These are phyloP conservation scores for Cerioporus squamosus DNA, from an alignment of 1,284 basidiomycete species.

Conservation along the genomic window DNA sequence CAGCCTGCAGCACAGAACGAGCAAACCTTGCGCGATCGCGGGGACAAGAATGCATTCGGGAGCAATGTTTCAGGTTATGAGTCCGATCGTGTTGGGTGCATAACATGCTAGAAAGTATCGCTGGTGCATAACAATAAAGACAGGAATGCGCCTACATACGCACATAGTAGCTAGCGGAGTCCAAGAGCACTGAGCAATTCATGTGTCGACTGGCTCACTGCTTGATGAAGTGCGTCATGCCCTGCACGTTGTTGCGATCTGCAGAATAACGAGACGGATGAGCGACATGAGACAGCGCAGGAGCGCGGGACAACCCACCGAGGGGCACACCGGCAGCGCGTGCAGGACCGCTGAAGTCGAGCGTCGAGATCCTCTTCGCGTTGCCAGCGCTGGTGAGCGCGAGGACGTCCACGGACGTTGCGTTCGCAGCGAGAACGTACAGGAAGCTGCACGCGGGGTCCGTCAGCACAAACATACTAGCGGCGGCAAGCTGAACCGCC, in stretches of 20 bases:
- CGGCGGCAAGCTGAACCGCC: constrained; percentile 1
- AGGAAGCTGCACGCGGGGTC: constrained; percentile 41
- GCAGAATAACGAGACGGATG: background rate
- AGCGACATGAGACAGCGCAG: background rate
- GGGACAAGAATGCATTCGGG: too few relatives aligned
- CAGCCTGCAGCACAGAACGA: too few relatives aligned
- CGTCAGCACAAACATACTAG: background rate
- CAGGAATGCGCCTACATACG: too few relatives aligned
- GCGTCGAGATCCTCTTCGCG: constrained; percentile 40
- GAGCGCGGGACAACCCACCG: constrained; percentile 27
- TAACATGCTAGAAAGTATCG: too few relatives aligned
- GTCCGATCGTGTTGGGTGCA: too few relatives aligned
- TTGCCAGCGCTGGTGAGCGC: constrained; percentile 44
- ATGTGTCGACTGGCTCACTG: too few relatives aligned
- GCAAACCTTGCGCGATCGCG: too few relatives aligned
- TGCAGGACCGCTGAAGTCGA: constrained; percentile 43
- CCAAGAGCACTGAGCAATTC: too few relatives aligned
- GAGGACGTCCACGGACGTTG: constrained; percentile 44
- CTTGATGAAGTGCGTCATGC: constrained; percentile 44
- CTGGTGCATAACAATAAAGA: too few relatives aligned
- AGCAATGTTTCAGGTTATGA: too few relatives aligned
- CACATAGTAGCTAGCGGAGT: too few relatives aligned
- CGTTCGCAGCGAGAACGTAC: constrained; percentile 45
- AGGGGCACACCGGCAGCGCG: constrained; percentile 40
- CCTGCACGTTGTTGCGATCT: constrained; percentile 44